Evolutionary conservation across 1,139 yeast genomes (phyloP).

Genomic region (Pneumocystis sp.): DNA sequence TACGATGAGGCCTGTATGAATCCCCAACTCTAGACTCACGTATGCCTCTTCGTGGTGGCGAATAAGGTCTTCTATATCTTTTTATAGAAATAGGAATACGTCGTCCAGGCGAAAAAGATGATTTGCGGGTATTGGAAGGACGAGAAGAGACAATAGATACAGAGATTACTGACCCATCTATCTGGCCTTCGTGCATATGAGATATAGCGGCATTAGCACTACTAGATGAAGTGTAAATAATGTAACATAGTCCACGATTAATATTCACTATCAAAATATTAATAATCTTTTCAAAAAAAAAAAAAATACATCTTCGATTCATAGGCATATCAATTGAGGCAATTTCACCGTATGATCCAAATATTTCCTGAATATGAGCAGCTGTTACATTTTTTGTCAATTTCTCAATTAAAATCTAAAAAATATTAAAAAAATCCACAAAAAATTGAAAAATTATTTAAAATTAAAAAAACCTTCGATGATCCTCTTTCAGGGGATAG

Average conservation of each 20-base stretch:
- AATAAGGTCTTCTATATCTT: neutral
- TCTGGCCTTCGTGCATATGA: slow-evolving; percentile 5
- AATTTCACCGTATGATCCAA: slow-evolving; percentile 13
- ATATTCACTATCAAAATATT: slow-evolving; percentile 4
- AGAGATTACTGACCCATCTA: slow-evolving; percentile 2
- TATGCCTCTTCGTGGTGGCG: neutral
- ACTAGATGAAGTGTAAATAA: neutral
- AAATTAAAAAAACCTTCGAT: neutral
- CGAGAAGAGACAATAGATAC: slow-evolving; percentile 2
- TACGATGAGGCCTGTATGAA: neutral
- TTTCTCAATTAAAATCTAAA: slow-evolving; percentile 24
- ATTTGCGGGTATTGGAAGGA: neutral
- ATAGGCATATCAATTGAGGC: slow-evolving; percentile 10
- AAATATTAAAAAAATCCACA: neutral
- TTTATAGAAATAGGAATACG: neutral
- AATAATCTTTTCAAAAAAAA: neutral
- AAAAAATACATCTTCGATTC: slow-evolving; percentile 4
- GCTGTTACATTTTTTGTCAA: slow-evolving; percentile 12
- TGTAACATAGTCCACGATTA: slow-evolving; percentile 3
- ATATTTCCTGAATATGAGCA: slow-evolving; percentile 15
- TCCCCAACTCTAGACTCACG: neutral
- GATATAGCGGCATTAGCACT: slow-evolving; percentile 2
- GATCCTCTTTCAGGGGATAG: neutral
- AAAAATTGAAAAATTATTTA: neutral
- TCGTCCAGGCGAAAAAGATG: neutral